Base-by-base conservation (phyloP, 2,329 filamentous ascomycete genomes). In the Coniochaeta ligniaria region DNA sequence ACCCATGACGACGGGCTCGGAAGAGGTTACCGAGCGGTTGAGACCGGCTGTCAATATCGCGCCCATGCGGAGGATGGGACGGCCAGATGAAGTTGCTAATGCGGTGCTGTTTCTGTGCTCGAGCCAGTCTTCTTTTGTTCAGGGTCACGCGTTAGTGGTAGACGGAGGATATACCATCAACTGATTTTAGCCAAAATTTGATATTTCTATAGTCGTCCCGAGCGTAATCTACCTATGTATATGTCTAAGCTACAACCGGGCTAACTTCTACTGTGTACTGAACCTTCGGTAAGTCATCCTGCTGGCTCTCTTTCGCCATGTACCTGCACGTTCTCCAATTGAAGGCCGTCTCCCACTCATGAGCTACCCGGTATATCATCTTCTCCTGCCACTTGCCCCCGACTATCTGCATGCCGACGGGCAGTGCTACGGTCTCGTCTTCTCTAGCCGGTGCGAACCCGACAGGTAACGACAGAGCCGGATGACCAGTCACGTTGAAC, bases 401-500 rank as follows among this genome's bases (percentile, higher is more conserved):
- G 14, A 85, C 78, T 56, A 85, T 75, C 65, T 85, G 81, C 74
- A 85, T 75, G 0, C 82, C 80, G 0, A 83, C 79, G 0, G 81
- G 82, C 22, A 84, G 66, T 60, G 68, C 62, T 0, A 78, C 73
- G 0, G 66, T 64, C 8, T 66, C 59, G 12, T 77, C 74, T 58
- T 80, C 74, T 16, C 66, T 62, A 1, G 77, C 73, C 2, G 73
- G 71, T 2, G 77, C 70, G 64, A 78, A 76, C 0, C 82, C 82
- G 36, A 81, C 72, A 0, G 82, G 82, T 54, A 85, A 70, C 0
- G 78, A 75, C 63, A 85, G 66, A 0, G 81, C 83, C 0, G 83
- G 82, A 63, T 85, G 82, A 0, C 83, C 83, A 0, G 81, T 84
- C 2, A 80, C 74, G 64, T 85, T 82, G 68, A 85, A 85, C 2